These are phyloP conservation scores for Paramecium sonneborni DNA, from an alignment of 73 alveolate genomes.

Conservation along the genomic window DNA sequence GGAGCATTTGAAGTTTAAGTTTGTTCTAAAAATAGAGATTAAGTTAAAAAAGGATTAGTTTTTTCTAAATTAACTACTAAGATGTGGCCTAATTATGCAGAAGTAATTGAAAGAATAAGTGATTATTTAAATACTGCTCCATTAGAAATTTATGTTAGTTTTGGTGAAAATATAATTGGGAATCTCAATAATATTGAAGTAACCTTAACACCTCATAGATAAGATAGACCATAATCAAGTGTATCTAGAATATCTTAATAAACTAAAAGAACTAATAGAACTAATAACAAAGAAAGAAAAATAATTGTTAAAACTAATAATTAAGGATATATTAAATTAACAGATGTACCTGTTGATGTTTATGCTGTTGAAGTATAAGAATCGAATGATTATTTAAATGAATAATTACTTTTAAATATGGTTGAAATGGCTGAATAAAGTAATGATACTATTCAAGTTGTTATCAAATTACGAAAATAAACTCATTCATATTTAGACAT, in stretches of 20 bases:
- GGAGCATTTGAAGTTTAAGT: constrained; percentile 73
- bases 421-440: neutral
- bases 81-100: constrained; percentile 66
- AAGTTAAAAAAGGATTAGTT: constrained; percentile 34
- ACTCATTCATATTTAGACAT: constrained; percentile 24
- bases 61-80: constrained; percentile 67
- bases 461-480: neutral
- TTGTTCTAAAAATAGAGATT: constrained; percentile 56
- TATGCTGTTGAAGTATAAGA: constrained; percentile 67
- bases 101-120: constrained; percentile 56
- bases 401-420: constrained; percentile 12
- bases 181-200: constrained; percentile 55
- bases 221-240: constrained; percentile 58
- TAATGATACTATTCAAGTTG: neutral
- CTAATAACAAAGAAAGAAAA: constrained; percentile 49
- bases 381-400: constrained; percentile 61
- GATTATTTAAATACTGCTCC: constrained; percentile 51
- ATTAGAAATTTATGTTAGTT: constrained; percentile 23
- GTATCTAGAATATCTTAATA: constrained; percentile 43
- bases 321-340: constrained; percentile 58
- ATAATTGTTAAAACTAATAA: constrained; percentile 28
- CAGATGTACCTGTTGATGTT: constrained; percentile 67
- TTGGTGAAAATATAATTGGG: constrained; percentile 29
- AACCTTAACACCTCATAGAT: neutral
- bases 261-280: constrained; percentile 29